Evolutionary conservation across 345 rosid species (phyloP), one percentile per base, ranked within the genome.

Genomic region (Lagerstroemia speciosa): DNA sequence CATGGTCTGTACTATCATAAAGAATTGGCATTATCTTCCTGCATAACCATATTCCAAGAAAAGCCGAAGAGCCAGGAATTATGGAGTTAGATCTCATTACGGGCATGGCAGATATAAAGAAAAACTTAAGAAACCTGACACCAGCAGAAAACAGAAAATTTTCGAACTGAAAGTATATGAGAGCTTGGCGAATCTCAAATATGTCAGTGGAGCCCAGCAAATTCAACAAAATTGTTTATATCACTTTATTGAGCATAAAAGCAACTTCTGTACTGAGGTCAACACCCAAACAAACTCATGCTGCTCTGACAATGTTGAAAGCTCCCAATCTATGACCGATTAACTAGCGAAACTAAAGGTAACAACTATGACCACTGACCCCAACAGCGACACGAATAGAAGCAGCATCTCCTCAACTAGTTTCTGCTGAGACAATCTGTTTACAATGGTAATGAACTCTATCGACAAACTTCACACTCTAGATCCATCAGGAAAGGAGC

Each of bases 381-480:
- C 24, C 55, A 20, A 48, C n/a, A 20, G 55, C 55, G 8, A 48
- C 24, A 6, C 17, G 55, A 7, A 48, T 19, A 3, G 20, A 19
- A 20, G 55, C 55, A 48, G 55, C 55, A 48, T 16, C 55, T 19
- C 55, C 55, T 48, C 55, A 17, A 16, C 34, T 58, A 33, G 7
- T 58, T 31, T 19, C 63, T 26, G 34, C 31, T 26, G 34, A 19
- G 20, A 27, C 33, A 58, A 48, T 48, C 55, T 6, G 16, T 48
- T 48, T 55, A 55, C 31, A 55, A 55, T 55, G 61, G 15, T 26
- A 55, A 8, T 26, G 61, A 55, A 26, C 31, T 19, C 55, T 55
- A 26, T 55, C 61, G 31, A 55, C 61, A 24, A 55, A 55, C 61
- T 55, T 55, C 14, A 55, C 3, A 77, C 82, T 91, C 87, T 86